phyloP scores from a whole-genome alignment of 176 grass and related monocot genomes.

The Lolium rigidum region DNA sequence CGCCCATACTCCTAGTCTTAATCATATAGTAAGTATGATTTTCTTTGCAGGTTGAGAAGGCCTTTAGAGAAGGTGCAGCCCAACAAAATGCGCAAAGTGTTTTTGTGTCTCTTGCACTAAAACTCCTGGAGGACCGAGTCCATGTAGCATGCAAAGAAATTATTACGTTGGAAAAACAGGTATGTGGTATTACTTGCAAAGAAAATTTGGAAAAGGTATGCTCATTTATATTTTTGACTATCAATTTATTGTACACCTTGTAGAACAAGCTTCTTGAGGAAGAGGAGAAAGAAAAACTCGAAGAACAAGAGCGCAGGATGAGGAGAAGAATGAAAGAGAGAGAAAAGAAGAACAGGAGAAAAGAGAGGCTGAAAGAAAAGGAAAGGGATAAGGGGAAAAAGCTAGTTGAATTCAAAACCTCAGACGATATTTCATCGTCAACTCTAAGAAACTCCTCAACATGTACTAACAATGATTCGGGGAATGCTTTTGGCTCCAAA shows the following conservation, averaged over 20 bases:
- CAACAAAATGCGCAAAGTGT: slow-evolving; percentile 94
- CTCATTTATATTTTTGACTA: slow-evolving; percentile 23
- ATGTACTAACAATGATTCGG: slow-evolving; percentile 49
- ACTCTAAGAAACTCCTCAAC: slow-evolving; percentile 47
- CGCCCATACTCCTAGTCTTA: neutral
- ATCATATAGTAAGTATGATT: slow-evolving; percentile 33
- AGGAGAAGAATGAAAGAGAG: slow-evolving; percentile 86
- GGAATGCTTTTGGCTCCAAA: slow-evolving; percentile 46
- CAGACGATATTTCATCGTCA: slow-evolving; percentile 37
- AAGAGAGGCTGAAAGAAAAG: slow-evolving; percentile 94
- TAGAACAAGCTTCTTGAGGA: slow-evolving; percentile 96
- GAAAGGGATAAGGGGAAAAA: slow-evolving; percentile 69
- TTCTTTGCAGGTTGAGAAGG: slow-evolving; percentile 84
- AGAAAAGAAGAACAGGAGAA: slow-evolving; percentile 94
- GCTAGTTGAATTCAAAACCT: slow-evolving; percentile 50
- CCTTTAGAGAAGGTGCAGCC: slow-evolving; percentile 95
- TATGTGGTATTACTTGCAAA: slow-evolving; percentile 46
- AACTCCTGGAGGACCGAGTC: slow-evolving; percentile 90
- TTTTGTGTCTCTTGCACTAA: slow-evolving; percentile 86
- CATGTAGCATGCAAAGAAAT: slow-evolving; percentile 99
- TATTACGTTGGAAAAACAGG: slow-evolving; percentile 97
- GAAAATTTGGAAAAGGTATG: neutral
- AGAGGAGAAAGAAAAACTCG: slow-evolving; percentile 93
- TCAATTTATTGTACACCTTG: slow-evolving; percentile 35
- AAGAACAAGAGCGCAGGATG: slow-evolving; percentile 91